Conservation (phyloP, 192 early-diverging fungal species). For the Obelidium mucronatum region DNA sequence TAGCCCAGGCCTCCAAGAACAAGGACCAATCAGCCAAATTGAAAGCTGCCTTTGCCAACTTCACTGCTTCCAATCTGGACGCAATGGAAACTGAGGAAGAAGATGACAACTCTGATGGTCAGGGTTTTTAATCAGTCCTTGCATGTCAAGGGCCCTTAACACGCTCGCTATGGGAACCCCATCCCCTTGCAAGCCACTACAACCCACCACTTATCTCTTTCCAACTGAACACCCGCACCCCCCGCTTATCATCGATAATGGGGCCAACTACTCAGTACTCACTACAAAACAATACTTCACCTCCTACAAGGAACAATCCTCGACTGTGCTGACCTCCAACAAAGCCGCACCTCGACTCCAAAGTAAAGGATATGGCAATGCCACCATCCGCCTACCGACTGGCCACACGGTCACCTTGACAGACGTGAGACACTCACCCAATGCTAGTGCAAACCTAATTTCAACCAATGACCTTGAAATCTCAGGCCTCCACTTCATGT, state of each 20-base stretch:
- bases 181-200: background rate
- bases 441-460: background rate
- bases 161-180: no score
- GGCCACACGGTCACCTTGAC: background rate
- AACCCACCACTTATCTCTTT: background rate
- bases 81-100: background rate
- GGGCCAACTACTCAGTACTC: background rate
- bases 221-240: background rate
- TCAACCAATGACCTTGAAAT: slow-evolving; percentile 4
- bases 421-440: background rate
- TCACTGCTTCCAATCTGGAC: background rate
- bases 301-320: background rate
- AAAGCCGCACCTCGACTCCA: background rate
- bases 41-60: background rate
- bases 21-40: background rate
- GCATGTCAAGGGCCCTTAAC: background rate
- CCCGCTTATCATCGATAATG: background rate
- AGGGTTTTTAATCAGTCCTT: background rate
- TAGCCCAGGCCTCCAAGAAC: background rate
- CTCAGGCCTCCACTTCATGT: background rate
- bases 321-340: background rate
- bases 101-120: background rate
- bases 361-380: background rate
- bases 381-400: background rate
- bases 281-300: background rate